Base-by-base conservation (phyloP, 805 yeast species). In the Ascoidea tarda region DNA sequence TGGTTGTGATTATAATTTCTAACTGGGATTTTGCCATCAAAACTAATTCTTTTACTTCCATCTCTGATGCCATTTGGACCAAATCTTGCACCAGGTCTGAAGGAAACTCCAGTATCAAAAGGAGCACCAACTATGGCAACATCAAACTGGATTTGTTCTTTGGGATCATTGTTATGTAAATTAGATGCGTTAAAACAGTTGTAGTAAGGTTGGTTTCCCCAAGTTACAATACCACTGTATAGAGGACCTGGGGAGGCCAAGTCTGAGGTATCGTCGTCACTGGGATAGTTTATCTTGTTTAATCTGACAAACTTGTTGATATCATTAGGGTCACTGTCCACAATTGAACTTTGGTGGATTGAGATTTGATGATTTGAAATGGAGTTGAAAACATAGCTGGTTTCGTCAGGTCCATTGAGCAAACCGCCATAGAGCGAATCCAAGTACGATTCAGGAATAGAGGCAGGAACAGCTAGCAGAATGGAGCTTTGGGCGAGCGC, bases 91-190 rank as follows among this genome's bases (percentile, higher is more conserved):
- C 82, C 82, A 0, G 82, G 81, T 16, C 78, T 62, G 59, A 67
- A 78, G 0, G 79, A 72, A 1, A 73, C 76, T 1, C 81, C 80
- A 0, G 81, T 74, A 58, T 78, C 83, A 55, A 76, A 78, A 0
- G 81, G 82, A 1, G 81, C 81, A 1, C 82, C 82, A 10, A 77
- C 73, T 32, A 78, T 72, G 2, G 82, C 82, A 47, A 78, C 72
- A 58, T 78, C 83, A 12, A 65, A 57, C 32, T 58, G 55, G 14
- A 21, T 14, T 32, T 6, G 21, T 16, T 31, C 12, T 4, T 12
- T 12, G 16, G 21, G 6, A 14, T 46, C 47, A 10, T 8, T 14
- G 16, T 46, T 16, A 46, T 65, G 70, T 42, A 68, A 85, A 21
- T 55, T 67, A 38, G 44, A 38, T 38, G 8, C 14, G 4, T 38